Base-by-base conservation (phyloP, 2,329 filamentous ascomycete genomes). In the Rutstroemia sydowiana region DNA sequence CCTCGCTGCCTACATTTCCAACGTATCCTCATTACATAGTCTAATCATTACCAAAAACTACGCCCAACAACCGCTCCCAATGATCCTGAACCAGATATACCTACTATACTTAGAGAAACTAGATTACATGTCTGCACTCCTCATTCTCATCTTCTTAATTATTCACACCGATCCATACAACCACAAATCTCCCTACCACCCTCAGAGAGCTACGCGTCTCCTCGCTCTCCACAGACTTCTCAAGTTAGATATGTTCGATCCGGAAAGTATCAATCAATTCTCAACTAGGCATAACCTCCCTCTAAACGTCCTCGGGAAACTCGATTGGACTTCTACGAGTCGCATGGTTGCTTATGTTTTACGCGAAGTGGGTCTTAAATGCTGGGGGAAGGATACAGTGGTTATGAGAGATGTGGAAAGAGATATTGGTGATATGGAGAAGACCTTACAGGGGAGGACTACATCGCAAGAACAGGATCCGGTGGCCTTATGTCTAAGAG, bases 171-270 rank as follows among this genome's bases (percentile, higher is more conserved):
- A 81, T 30, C 74, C 78, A 0, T 75, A 74, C 60, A 73, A 72
- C 39, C 70, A 72, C 48, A 68, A 73, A 11, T 71, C 74, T 51
- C 75, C 77, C 0, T 79, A 79, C 58, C 70, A 75, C 43, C 71
- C 72, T 0, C 68, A 70, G 23, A 69, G 80, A 21, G 67, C 79
- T 26, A 78, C 77, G 60, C 71, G 73, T 10, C 61, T 81, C 10
- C 68, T 79, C 48, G 69, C 74, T 42, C 66, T 82, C 14, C 74
- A 74, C 41, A 77, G 77, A 55, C 66, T 80, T 2, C 64, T 82
- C 5, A 71, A 73, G 54, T 71, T 76, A 0, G 73, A 73, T 0
- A 69, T 73, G 63, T 18, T 65, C 57, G 31, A 58, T 66, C 8
- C 57, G 52, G 32, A 59, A 54, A 32, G 66, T 10, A 4, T 42